phyloP scores from a whole-genome alignment of 2,329 filamentous ascomycete species.

The Acarospora socialis region DNA sequence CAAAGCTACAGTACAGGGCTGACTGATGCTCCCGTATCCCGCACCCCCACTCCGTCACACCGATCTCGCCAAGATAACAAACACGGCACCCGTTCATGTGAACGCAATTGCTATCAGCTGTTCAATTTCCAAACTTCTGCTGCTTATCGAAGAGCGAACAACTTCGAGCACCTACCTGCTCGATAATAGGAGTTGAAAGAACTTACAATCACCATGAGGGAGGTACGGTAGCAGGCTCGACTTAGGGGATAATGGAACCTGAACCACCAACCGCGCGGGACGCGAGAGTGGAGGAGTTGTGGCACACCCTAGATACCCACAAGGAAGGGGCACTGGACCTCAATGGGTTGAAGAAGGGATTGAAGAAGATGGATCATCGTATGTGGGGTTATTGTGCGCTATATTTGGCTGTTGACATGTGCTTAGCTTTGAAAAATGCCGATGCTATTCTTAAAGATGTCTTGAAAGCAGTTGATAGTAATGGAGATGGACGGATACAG shows the following conservation, averaged over 20 bases:
- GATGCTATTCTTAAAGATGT: slow-evolving; percentile 71
- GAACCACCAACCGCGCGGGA: slow-evolving; percentile 70
- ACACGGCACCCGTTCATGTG: no score
- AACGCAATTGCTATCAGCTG: no score
- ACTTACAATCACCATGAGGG: no score
- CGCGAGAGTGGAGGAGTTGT: slow-evolving; percentile 68
- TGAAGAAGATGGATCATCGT: slow-evolving; percentile 89
- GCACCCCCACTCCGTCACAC: no score
- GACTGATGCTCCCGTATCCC: no score
- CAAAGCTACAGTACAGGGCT: no score
- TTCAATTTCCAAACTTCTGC: no score
- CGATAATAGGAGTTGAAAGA: no score
- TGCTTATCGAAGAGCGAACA: no score
- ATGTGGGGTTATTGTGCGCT: slow-evolving; percentile 22
- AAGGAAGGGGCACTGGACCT: slow-evolving; percentile 69
- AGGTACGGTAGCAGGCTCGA: no score
- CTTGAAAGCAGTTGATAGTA: slow-evolving; percentile 68
- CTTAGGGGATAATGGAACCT: slow-evolving; percentile 54
- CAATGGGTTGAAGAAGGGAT: slow-evolving; percentile 66
- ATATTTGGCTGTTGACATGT: slow-evolving; percentile 1
- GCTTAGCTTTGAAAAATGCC: slow-evolving; percentile 70
- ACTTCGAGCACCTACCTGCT: no score
- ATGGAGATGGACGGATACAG: slow-evolving; percentile 78
- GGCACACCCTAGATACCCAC: slow-evolving; percentile 66
- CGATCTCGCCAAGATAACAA: no score